phyloP scores from a whole-genome alignment of 2,329 filamentous ascomycete species.

The Hypoxylon sp. region DNA sequence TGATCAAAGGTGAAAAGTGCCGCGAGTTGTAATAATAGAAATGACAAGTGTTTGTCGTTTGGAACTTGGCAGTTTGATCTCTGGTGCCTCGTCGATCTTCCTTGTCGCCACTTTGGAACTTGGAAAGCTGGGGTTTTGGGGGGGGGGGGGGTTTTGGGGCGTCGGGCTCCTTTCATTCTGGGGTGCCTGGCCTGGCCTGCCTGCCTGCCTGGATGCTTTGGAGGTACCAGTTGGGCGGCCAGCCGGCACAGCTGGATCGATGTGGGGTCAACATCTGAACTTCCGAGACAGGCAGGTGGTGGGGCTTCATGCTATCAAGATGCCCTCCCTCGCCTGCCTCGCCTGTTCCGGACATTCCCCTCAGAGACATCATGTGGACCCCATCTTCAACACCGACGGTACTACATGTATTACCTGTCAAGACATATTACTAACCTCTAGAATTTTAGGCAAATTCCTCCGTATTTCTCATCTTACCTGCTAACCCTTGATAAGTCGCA shows the following conservation, averaged over 20 bases:
- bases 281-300: slow-evolving; percentile 27
- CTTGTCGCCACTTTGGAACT: not conserved
- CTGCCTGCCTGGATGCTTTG: too few species aligned
- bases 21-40: slow-evolving; percentile 16
- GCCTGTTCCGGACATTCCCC: slow-evolving; percentile 13
- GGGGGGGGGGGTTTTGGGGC: too few species aligned
- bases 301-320: not conserved
- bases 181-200: too few species aligned
- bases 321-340: too few species aligned
- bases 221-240: too few species aligned
- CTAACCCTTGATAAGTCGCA: too few species aligned
- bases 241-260: slow-evolving; percentile 1
- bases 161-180: too few species aligned
- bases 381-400: not conserved
- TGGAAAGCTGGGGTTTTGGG: not conserved
- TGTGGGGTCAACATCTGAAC: not conserved
- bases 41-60: slow-evolving; percentile 18
- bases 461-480: too few species aligned
- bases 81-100: slow-evolving; percentile 18
- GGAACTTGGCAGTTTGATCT: slow-evolving; percentile 30
- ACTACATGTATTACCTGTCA: not conserved
- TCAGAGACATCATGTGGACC: slow-evolving; percentile 14
- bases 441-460: not conserved
- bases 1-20: slow-evolving; percentile 4
- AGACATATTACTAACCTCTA: not conserved